phyloP scores from a whole-genome alignment of 352 stramenopile genomes.

The Phytophthora sp. region DNA sequence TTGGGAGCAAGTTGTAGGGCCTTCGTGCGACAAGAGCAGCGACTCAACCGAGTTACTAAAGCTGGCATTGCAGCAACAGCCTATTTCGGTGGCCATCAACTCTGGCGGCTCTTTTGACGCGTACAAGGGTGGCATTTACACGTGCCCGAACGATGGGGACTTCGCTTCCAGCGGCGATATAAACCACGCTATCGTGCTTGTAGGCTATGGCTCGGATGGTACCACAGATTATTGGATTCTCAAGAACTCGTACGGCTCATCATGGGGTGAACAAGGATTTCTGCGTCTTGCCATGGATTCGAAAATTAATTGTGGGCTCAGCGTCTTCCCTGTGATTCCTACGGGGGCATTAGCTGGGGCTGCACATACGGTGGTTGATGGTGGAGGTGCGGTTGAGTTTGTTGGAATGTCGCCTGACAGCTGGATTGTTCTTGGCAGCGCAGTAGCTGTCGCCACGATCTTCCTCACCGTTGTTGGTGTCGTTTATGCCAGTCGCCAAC shows the following conservation, averaged over 20 bases:
- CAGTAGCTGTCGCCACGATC: constrained; percentile 33
- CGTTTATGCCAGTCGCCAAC: constrained; percentile 40
- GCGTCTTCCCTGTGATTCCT: constrained; percentile 74
- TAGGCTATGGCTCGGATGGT: constrained; percentile 64
- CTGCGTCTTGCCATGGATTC: constrained; percentile 65
- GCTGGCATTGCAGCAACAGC: constrained; percentile 68
- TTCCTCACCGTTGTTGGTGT: constrained; percentile 44
- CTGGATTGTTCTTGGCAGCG: constrained; percentile 45
- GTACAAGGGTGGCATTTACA: constrained; percentile 82
- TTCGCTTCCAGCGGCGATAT: constrained; percentile 66
- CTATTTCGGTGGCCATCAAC: constrained; percentile 82
- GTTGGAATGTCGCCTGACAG: constrained; percentile 37
- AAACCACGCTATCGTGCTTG: constrained; percentile 76
- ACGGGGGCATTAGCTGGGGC: constrained; percentile 53
- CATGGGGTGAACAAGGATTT: constrained; percentile 78
- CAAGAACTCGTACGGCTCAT: constrained; percentile 83
- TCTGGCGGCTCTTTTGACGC: constrained; percentile 78
- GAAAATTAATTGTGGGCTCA: constrained; percentile 83
- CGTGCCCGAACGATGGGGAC: constrained; percentile 72
- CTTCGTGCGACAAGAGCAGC: constrained; percentile 56
- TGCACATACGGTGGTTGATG: constrained; percentile 55
- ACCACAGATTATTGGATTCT: constrained; percentile 76
- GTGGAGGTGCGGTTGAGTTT: constrained; percentile 49
- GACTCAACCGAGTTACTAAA: constrained; percentile 70
- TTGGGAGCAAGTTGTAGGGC: constrained; percentile 73